Base-by-base conservation (phyloP, 1,284 basidiomycete genomes). In the Leccinum angustisporum region DNA sequence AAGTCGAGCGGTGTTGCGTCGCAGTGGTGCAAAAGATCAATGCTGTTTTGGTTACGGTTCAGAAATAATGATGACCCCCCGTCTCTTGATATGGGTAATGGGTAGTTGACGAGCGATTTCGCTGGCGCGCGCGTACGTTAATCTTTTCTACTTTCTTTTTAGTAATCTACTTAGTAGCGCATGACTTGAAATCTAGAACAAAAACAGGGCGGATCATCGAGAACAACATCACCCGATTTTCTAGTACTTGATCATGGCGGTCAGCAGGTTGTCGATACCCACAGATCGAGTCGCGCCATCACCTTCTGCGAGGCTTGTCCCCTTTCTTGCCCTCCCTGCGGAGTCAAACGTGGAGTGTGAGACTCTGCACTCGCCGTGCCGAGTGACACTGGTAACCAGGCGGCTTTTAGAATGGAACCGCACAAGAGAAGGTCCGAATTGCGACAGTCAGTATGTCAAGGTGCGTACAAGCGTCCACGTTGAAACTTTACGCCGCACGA, bases 211-310 rank as follows among this genome's bases (percentile, higher is more conserved):
- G 38, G 16, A 40, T 43, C 40, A 43, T n/a, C 9, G 40, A 36
- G 11, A 36, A 36, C 9, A 36, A 36, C 9, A 60, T 70, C 57
- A 88, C 88, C 90, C 90, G 18, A 90, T 75, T 73, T 89, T 91
- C 16, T 88, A 85, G 65, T 82, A 83, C 77, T 92, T 92, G 72
- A 91, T 87, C 57, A 90, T 81, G 16, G 89, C 90, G 0, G 82
- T 84, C 54, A 92, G 71, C 9, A 90, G 90, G 7, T 74, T 82
- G n/a, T 87, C 84, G 54, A 92, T 72, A 1, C 82, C 81, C 34
- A 84, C 86, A 9, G 83, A 85, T 8, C 73, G 34, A 36, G 34
- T 36, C 34, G 34, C 34, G 34, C 34, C 34, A 36, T 36, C 34
- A 36, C 34, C 34, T 36, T 36, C 34, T 36, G 34, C 11, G 34